phyloP scores from a whole-genome alignment of 768 basidiomycete genomes.

The Exsudoporus frostii region DNA sequence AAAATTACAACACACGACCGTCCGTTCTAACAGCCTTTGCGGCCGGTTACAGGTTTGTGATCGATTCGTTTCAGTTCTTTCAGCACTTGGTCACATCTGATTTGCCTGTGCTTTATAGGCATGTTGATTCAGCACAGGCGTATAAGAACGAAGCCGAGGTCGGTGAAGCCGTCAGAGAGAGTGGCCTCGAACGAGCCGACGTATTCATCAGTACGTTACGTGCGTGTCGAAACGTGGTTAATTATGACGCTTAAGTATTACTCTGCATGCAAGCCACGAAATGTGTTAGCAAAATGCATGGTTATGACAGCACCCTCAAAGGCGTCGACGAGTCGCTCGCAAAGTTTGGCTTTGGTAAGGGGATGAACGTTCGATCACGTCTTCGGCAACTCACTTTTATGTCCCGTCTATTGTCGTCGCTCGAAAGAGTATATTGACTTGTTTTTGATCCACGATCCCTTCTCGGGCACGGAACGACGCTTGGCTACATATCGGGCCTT shows the following conservation, averaged over 20 bases:
- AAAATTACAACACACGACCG: constrained; percentile 54
- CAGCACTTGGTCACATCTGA: background rate
- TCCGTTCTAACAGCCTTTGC: constrained; percentile 61
- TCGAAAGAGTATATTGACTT: constrained; percentile 62
- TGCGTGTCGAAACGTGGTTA: background rate
- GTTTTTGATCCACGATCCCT: constrained; percentile 75
- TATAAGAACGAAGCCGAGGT: constrained; percentile 67
- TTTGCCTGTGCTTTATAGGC: constrained; percentile 39
- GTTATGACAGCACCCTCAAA: constrained; percentile 56
- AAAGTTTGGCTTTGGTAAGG: constrained; percentile 57
- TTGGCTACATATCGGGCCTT: constrained; percentile 73
- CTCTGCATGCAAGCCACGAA: constrained; percentile 55
- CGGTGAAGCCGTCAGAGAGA: constrained; percentile 55
- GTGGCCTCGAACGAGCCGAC: constrained; percentile 52
- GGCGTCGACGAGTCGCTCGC: constrained; percentile 60
- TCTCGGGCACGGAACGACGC: constrained; percentile 58
- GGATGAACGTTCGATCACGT: background rate
- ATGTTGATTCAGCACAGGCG: constrained; percentile 69
- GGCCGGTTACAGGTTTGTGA: constrained; percentile 57
- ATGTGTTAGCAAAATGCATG: constrained; percentile 52
- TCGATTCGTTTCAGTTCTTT: background rate
- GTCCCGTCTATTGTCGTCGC: background rate
- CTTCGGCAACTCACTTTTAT: constrained; percentile 8
- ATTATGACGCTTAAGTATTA: constrained; percentile 3
- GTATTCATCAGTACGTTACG: constrained; percentile 63